Evolutionary conservation across 1,284 basidiomycete genomes (phyloP).

Genomic region (Boletus austroedulis): DNA sequence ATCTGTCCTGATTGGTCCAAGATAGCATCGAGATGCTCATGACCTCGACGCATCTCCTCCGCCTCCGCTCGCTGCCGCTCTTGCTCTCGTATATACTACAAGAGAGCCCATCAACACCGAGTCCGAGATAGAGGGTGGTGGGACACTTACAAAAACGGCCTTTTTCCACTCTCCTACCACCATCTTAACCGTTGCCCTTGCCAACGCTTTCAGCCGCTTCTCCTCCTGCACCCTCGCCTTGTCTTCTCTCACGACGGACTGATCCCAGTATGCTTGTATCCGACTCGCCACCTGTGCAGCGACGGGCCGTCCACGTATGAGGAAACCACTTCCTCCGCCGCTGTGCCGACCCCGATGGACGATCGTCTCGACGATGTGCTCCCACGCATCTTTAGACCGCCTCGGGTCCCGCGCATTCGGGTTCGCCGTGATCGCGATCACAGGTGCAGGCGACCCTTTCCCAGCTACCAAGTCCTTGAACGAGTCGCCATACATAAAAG

Average conservation of each 20-base stretch:
- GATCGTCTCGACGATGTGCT: constrained; percentile 49
- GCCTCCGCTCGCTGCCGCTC: constrained; percentile 36
- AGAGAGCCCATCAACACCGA: constrained; percentile 6
- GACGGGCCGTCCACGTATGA: constrained; percentile 45
- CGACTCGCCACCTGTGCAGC: constrained; percentile 64
- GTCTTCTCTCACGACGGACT: constrained; percentile 61
- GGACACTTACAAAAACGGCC: constrained; percentile 73
- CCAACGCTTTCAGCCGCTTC: constrained; percentile 62
- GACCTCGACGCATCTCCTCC: constrained; percentile 68
- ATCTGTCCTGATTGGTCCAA: constrained; percentile 87
- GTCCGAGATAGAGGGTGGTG: background rate
- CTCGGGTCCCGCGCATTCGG: constrained; percentile 26
- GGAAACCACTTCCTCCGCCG: constrained; percentile 37
- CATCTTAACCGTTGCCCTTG: constrained; percentile 68
- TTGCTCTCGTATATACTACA: constrained; percentile 34
- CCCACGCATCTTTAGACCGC: constrained; percentile 52
- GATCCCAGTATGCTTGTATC: constrained; percentile 80
- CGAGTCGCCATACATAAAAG: constrained; percentile 27
- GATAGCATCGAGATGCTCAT: constrained; percentile 87
- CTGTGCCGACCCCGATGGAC: constrained; percentile 33
- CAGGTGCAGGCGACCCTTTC: constrained; percentile 7
- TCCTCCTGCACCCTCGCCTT: constrained; percentile 64
- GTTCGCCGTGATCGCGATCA: constrained; percentile 12
- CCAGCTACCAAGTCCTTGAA: constrained; percentile 17
- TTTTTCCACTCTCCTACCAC: constrained; percentile 86